Evolutionary conservation across 805 yeast species (phyloP).

Genomic region (Saccharomycopsis selenospora): DNA sequence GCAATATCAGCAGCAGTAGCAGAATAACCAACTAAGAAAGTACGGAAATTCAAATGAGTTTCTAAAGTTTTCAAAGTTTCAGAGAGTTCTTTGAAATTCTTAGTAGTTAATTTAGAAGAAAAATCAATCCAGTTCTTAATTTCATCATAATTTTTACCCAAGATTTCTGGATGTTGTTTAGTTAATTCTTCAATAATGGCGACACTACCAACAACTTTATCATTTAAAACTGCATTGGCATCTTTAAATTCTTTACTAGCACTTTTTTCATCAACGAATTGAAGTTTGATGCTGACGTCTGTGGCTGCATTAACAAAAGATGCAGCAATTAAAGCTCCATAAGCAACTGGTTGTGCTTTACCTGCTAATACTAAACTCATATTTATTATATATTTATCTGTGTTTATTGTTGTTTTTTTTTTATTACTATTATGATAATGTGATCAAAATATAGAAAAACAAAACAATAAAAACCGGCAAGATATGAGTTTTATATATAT

Average conservation of each 20-base stretch:
- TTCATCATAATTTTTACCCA: constrained; percentile 27
- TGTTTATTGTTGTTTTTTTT: too few relatives aligned
- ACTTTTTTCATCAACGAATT: constrained; percentile 66
- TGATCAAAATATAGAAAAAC: too few relatives aligned
- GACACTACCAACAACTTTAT: constrained; percentile 34
- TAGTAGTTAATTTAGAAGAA: constrained; percentile 61
- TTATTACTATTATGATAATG: too few relatives aligned
- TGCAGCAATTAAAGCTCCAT: constrained; percentile 71
- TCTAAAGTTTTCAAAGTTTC: constrained; percentile 75
- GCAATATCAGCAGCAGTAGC: constrained; percentile 75
- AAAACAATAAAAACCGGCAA: too few relatives aligned
- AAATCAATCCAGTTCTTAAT: constrained; percentile 60
- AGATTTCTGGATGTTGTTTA: constrained; percentile 42
- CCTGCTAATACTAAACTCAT: constrained; percentile 59
- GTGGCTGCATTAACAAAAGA: constrained; percentile 54
- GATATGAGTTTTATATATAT: too few relatives aligned
- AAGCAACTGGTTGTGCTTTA: constrained; percentile 79
- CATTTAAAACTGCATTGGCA: constrained; percentile 37
- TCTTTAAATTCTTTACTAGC: constrained; percentile 37
- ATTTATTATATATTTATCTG: too few relatives aligned
- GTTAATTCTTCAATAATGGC: constrained; percentile 46
- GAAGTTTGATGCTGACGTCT: constrained; percentile 48
- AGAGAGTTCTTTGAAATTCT: constrained; percentile 83
- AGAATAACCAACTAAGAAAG: constrained; percentile 65
- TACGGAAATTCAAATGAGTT: constrained; percentile 74